Evolutionary conservation across 129 eudicot genomes (phyloP), one percentile per base, ranked within the genome.

Genomic region (Mikania micrantha): DNA sequence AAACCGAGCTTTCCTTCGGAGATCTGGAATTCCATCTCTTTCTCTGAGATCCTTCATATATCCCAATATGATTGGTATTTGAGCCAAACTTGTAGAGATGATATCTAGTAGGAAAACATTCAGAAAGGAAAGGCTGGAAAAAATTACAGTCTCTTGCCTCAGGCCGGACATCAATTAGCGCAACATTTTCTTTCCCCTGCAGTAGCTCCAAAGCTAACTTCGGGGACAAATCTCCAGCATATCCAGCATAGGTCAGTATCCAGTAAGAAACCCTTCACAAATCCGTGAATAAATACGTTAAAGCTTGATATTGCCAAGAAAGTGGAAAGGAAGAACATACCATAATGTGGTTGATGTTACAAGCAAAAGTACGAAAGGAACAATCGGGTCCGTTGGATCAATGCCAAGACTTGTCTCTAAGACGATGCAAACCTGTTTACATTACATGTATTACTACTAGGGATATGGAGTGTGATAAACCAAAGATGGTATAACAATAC

Each of bases 1-100:
- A 86, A 58, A 88, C 39, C 98, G 88, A 50, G 95, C 91, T 39
- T 80, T 77, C 73, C 98, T 82, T 65, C 98, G 84, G 53, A 93
- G 95, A 88, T 93, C 98, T 74, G 98, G 98, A 72, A 93, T 73
- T n/a, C 98, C 98, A 70, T 93, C 96, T 72, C 82, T 87, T 69
- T 84, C 92, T 81, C 92, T 86, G 77, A 82, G 83, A 77, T 82
- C 90, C 98, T 93, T 81, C 83, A 84, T 57, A 66, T 50, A 29
- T 22, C 62, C 69, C 20, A 9, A 54, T 39, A 69, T 16, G n/a
- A 48, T 61, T 16, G n/a, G 38, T 61, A 72, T 29, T 36, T 42
- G 64, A 70, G 81, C 67, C 64, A 74, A 58, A 48, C 25, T 40
- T 68, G 25, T 56, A 36, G 39, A 59, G 15, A 74, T 15, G 59